Evolutionary conservation across 2,329 filamentous ascomycete genomes (phyloP), one percentile per base, ranked within the genome.

Genomic region (Coleophoma eucalyptorum): DNA sequence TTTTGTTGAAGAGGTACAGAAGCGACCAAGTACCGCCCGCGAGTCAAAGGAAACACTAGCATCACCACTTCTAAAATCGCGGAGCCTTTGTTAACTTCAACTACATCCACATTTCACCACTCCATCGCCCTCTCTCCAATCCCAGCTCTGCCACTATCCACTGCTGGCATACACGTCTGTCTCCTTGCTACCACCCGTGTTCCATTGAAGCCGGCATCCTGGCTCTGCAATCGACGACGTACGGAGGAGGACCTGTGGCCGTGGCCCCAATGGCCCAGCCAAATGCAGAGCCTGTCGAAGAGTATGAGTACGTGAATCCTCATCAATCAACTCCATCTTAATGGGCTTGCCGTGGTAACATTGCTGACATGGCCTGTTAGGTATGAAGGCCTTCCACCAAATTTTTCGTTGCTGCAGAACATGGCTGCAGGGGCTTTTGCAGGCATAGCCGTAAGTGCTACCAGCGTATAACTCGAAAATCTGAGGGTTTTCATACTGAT

Each of bases 401-500:
- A 96, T 73, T 96, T 96, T 77, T 94, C 91, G 62, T 80, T 97
- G 66, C 75, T 87, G 58, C 90, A 94, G 69, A 99, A 97, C 72
- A 97, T 97, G 91, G 77, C 86, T 57, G 94, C 94, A 50, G 94
- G 94, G 69, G 94, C 94, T 61, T 97, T 97, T 73, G 94, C 94
- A 53, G 94, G 94, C 42, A 63, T 63, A 54, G 60, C 60, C 52
- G 63, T 64, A 58, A 55, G 60, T 48, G 16, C 43, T 41, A 42
- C 51, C 49, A 32, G 21, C 46, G 46, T 8, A 26, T 26, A 26
- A 7, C 26, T 26, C 26, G 26, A 26, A 7, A 26, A 26, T n/a
- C 26, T 26, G 6, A 2, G 26, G 26, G 26, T 7, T 26, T 8
- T 26, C 5, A 26, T 41, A 52, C 55, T 60, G 51, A 62, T 50